A percentile compares a stretch with the other conserved stretches of the same genome.
Conservation (phyloP, 2,329 filamentous ascomycete genomes). For the Chaetomium olivaceum region DNA sequence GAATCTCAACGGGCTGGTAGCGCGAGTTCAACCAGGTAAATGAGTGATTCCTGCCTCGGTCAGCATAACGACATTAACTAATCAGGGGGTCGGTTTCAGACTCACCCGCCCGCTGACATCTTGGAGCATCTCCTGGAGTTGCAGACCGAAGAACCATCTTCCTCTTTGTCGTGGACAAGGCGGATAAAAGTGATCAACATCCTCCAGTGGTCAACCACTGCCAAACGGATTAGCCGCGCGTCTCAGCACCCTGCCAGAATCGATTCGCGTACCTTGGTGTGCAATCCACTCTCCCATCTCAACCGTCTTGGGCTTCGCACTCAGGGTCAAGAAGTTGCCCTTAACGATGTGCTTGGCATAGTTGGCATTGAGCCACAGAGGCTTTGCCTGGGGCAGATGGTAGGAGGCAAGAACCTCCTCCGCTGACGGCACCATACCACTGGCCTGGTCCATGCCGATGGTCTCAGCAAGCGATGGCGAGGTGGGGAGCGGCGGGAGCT, state of each 20-base stretch:
- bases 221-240: constrained; percentile 9
- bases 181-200: constrained; percentile 87
- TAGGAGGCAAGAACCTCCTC: constrained; percentile 61
- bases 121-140: constrained; percentile 81
- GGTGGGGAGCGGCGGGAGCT: constrained; percentile 61
- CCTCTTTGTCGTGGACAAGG: constrained; percentile 83
- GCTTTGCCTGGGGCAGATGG: constrained; percentile 66
- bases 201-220: constrained; percentile 90
- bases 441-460: constrained; percentile 67
- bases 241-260: background rate
- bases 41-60: constrained; percentile 69
- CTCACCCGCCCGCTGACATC: constrained; percentile 92
- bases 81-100: constrained; percentile 33
- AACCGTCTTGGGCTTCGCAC: constrained; percentile 87
- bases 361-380: constrained; percentile 72
- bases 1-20: constrained; percentile 85
- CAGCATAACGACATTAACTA: background rate
- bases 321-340: constrained; percentile 96
- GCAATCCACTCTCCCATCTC: constrained; percentile 95
- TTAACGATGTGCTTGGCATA: constrained; percentile 88
- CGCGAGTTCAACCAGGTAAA: constrained; percentile 95
- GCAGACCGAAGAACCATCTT: constrained; percentile 76
- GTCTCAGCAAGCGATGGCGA: constrained; percentile 66
- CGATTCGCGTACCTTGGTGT: constrained; percentile 74
- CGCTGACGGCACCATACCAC: constrained; percentile 47